Conservation (phyloP, 139 green algal species). For the Chlorella sorokiniana region DNA sequence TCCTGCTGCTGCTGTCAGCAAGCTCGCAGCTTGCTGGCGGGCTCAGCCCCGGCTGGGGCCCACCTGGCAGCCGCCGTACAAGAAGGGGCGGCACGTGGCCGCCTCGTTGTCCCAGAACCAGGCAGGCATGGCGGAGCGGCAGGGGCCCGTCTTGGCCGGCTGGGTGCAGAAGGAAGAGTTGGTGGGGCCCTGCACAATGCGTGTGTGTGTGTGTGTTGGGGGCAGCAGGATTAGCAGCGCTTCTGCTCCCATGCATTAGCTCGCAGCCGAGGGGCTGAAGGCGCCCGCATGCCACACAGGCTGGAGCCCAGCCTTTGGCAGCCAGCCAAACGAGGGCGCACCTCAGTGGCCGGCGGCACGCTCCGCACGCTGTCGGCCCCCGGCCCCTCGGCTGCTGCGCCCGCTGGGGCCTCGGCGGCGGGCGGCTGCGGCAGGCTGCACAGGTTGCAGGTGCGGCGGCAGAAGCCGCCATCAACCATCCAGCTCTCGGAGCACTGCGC, state of each 20-base stretch:
- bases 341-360: background rate
- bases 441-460: slow-evolving; percentile 18
- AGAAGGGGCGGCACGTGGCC: background rate
- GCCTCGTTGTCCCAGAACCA: background rate
- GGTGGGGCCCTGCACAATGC: background rate
- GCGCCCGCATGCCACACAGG: background rate
- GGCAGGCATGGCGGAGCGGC: background rate
- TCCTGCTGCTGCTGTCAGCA: too few relatives aligned
- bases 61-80: background rate
- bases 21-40: too few relatives aligned
- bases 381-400: background rate
- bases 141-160: background rate
- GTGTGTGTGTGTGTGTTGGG: too few relatives aligned
- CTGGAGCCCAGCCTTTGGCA: background rate
- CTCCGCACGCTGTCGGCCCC: background rate
- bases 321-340: too few relatives aligned
- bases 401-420: background rate
- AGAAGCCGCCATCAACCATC: slow-evolving; percentile 7
- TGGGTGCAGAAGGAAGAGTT: background rate
- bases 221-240: too few relatives aligned
- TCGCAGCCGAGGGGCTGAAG: too few relatives aligned
- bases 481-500: slow-evolving; percentile 11
- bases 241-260: too few relatives aligned
- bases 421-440: background rate
- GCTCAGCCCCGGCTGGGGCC: too few relatives aligned